These are phyloP conservation scores for Juglanconis oblonga DNA, from an alignment of 2,329 filamentous ascomycete genomes.

Conservation along the genomic window DNA sequence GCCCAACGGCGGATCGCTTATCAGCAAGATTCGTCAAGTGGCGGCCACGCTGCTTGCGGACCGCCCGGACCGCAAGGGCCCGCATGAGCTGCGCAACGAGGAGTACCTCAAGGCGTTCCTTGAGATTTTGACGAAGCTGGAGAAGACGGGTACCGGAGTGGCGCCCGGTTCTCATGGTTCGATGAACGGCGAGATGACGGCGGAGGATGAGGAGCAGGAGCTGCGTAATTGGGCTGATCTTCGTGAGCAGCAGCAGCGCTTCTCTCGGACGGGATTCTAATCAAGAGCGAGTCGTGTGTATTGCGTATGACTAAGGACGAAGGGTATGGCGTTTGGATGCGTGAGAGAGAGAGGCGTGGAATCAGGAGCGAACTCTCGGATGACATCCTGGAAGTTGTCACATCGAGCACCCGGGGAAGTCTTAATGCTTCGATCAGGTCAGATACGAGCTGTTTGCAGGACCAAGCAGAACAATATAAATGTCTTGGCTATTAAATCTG, in stretches of 20 bases:
- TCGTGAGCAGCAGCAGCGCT: slow-evolving; percentile 69
- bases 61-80: slow-evolving; percentile 48
- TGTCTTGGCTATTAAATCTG: no score
- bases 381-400: no score
- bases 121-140: slow-evolving; percentile 70
- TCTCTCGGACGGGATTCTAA: not conserved
- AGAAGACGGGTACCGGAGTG: slow-evolving; percentile 52
- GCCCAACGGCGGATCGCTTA: slow-evolving; percentile 61
- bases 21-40: slow-evolving; percentile 81
- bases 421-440: no score
- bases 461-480: no score
- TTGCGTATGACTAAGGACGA: not conserved
- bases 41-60: slow-evolving; percentile 74
- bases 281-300: not conserved
- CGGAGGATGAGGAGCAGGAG: slow-evolving; percentile 71
- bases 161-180: slow-evolving; percentile 20
- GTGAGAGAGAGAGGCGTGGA: no score
- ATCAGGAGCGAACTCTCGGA: no score
- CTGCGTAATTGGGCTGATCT: slow-evolving; percentile 75
- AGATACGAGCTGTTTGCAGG: no score
- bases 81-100: slow-evolving; percentile 57
- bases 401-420: no score
- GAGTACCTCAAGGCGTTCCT: slow-evolving; percentile 71
- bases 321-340: no score
- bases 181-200: slow-evolving; percentile 38